Base-by-base conservation (phyloP, 2,329 filamentous ascomycete genomes). In the Penicillium concentricum region DNA sequence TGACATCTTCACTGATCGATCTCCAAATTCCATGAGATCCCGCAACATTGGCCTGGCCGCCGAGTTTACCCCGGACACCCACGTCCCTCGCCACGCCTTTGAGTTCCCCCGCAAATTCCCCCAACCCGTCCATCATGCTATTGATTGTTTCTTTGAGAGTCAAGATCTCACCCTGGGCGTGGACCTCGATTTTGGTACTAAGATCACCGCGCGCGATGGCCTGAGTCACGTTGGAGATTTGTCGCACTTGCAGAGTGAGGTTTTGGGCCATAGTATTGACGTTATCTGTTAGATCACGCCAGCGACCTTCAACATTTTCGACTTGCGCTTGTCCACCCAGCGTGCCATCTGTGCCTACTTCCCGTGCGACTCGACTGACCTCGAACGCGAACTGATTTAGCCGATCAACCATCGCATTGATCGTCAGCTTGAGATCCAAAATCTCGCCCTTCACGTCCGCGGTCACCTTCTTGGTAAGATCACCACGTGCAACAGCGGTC, bases 31-130 rank as follows among this genome's bases (percentile, higher is more conserved):
- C 92, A 67, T 91, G 91, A 52, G 96, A 87, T 57, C 91, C 91
- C 57, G 90, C 89, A 44, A 96, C 89, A 72, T 96, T 91, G 57
- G 92, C 92, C 72, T 97, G 92, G n/a, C 92, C 92, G 65, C 92
- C 92, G 87, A 97, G 95, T 79, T 96, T 96, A 60, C 92, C 92
- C 68, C 96, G 92, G 51, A 96, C 92, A 63, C 92, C 92, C 62
- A 97, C 92, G 71, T 97, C 92, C 69, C 92, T 91, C 57, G 92
- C 92, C 22, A 97, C 92, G 61, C 91, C 84, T 76, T 96, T 93
- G 62, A 97, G 88, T 69, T 96, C 92, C 65, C 94, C 90, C 57
- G 92, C 96, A 84, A 96, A 97, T 63, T 92, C 91, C 54, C 93
- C 93, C 47, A 97, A 78, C 57, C 92, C 86, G 69, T 92, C 91